Evolutionary conservation across 2,329 filamentous ascomycete species (phyloP).

Genomic region (Aureobasidium sp.): DNA sequence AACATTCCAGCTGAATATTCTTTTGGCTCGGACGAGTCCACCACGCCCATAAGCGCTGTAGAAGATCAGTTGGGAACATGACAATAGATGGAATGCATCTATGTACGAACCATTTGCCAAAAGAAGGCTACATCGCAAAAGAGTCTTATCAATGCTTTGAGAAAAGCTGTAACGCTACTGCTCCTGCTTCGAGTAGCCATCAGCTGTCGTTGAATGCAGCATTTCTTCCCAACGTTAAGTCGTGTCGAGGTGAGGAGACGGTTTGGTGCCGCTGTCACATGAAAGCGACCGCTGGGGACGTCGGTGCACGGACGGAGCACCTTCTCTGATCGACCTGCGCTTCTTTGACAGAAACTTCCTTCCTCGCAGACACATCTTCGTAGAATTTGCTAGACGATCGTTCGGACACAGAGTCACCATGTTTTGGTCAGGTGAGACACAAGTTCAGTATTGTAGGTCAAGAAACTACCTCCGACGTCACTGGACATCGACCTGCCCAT

Average conservation of each 20-base stretch:
- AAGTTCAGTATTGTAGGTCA: background rate
- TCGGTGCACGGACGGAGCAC: background rate
- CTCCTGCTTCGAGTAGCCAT: conserved; percentile 16
- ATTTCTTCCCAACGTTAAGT: conserved; percentile 1
- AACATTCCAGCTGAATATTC: conserved; percentile 57
- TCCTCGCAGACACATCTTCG: background rate
- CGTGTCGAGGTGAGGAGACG: background rate
- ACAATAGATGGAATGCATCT: background rate
- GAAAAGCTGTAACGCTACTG: conserved; percentile 10
- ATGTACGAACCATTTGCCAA: conserved; percentile 18
- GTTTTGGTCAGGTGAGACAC: background rate
- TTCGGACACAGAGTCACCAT: background rate
- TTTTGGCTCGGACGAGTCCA: conserved; percentile 58
- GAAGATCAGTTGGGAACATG: background rate
- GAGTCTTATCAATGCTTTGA: conserved; percentile 13
- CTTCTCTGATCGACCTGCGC: background rate
- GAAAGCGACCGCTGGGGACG: background rate
- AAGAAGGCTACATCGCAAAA: conserved; percentile 20
- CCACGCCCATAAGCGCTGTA: conserved; percentile 61
- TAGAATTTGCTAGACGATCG: background rate
- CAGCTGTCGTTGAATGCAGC: background rate
- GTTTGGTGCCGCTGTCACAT: conserved; percentile 7
- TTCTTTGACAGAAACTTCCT: background rate
- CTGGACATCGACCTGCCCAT: background rate
- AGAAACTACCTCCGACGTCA: background rate